phyloP scores from a whole-genome alignment of 108 stramenopile genomes.

The Discostella stelligeroides region DNA sequence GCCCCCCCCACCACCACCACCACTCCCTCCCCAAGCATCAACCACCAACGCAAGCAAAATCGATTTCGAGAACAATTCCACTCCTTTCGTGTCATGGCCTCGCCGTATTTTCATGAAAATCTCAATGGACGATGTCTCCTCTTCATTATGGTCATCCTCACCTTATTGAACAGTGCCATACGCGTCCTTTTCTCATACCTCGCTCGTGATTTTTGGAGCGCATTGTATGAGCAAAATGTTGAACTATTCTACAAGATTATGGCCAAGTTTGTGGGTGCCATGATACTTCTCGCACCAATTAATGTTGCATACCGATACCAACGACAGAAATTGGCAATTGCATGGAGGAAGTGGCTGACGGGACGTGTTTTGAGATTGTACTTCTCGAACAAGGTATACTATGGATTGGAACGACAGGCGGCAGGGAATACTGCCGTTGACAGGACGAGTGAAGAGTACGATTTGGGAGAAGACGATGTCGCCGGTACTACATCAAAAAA shows the following conservation, averaged over 20 bases:
- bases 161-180: constrained; percentile 69
- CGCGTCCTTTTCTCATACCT: constrained; percentile 80
- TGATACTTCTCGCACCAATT: constrained; percentile 70
- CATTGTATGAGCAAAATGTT: constrained; percentile 62
- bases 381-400: constrained; percentile 62
- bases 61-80: constrained; percentile 27
- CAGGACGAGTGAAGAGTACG: background rate
- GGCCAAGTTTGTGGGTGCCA: constrained; percentile 51
- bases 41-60: constrained; percentile 1
- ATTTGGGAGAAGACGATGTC: background rate
- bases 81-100: constrained; percentile 51
- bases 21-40: too few species aligned
- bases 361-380: constrained; percentile 57
- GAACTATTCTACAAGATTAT: constrained; percentile 66
- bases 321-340: constrained; percentile 53
- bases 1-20: background rate
- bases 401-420: constrained; percentile 48
- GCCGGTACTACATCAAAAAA: background rate
- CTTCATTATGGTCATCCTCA: constrained; percentile 55
- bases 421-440: too few species aligned
- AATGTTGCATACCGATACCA: constrained; percentile 75
- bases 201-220: constrained; percentile 80
- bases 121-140: constrained; percentile 46
- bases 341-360: constrained; percentile 90
- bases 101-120: constrained; percentile 57